Base-by-base conservation (phyloP, 176 grass and related monocot species). In the Sorghum bicolor region DNA sequence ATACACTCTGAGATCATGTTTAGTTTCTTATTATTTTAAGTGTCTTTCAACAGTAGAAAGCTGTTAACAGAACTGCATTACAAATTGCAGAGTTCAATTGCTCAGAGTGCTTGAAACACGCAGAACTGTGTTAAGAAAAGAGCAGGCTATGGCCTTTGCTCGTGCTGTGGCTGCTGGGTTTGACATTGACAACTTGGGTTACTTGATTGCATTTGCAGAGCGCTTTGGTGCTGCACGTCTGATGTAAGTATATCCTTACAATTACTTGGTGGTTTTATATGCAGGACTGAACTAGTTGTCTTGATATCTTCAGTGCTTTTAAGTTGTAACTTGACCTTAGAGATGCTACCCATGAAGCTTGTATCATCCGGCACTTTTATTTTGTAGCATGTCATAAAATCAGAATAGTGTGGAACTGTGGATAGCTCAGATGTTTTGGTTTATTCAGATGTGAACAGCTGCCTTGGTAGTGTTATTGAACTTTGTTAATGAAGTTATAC, bases 141-240 rank as follows among this genome's bases (percentile, higher is more conserved):
- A 99, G 75, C 96, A 99, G 58, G 96, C 91, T 80, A 99, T 99
- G 96, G 96, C 96, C 70, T 99, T 99, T 78, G 93, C 96, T 14
- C 91, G 93, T 69, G 88, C 96, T 78, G 87, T 93, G 31, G 96
- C 91, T 8, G 96, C 96, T 87, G 93, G 96, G 30, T 96, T 99
- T 87, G 93, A 99, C 67, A 89, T 94, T 71, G 93, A 99, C 50
- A 94, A 84, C 81, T 44, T 99, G 78, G 50, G 86, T 66, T 86
- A 92, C 83, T 82, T 96, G 82, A 85, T 96, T 58, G 80, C 89
- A 6, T 99, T 99, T 24, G 86, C 93, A 13, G 89, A 96, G 62
- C 73, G 77, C 37, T 99, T 99, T 52, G 91, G 96, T 84, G 96
- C 96, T 76, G 87, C 86, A 63, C 89, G 96, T 39, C 68, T 99